phyloP scores from a whole-genome alignment of 306 rosid genomes.

The Vicia faba region DNA sequence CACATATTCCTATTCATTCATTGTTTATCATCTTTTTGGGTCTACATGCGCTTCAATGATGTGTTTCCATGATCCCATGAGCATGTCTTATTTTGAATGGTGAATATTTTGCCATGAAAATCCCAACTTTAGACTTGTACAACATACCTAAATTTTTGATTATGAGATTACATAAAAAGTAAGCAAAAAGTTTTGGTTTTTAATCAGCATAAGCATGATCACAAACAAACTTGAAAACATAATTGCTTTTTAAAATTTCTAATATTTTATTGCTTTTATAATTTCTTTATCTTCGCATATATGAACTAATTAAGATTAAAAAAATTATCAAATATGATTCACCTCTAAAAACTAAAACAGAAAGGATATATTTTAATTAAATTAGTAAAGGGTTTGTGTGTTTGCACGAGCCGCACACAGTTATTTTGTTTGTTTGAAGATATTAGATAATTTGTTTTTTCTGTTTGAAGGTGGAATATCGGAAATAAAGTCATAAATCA shows the following conservation, averaged over 20 bases:
- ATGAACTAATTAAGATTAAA: not conserved
- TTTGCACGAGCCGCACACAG: too few relatives aligned
- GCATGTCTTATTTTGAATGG: slow-evolving; percentile 31
- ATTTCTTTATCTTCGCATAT: not conserved
- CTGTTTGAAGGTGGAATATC: too few relatives aligned
- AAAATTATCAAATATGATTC: not conserved
- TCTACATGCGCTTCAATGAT: slow-evolving; percentile 25
- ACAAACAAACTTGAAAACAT: not conserved
- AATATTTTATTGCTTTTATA: not conserved
- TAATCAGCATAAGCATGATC: slow-evolving; percentile 7
- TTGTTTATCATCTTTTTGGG: slow-evolving; percentile 32
- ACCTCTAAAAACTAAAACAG: not conserved
- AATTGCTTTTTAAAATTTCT: not conserved
- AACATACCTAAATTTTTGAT: slow-evolving; percentile 16
- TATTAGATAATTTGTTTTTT: too few relatives aligned
- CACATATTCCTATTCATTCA: slow-evolving; percentile 22
- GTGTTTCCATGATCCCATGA: slow-evolving; percentile 34
- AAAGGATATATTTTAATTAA: too few relatives aligned
- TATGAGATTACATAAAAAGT: not conserved
- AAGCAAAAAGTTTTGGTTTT: not conserved
- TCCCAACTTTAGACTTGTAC: slow-evolving; percentile 10
- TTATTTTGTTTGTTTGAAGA: too few relatives aligned
- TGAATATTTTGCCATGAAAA: slow-evolving; percentile 14
- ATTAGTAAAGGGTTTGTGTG: too few relatives aligned
- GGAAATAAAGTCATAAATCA: too few relatives aligned